These are phyloP conservation scores for Leccinum sublutescens DNA, from an alignment of 768 basidiomycete genomes.

Conservation along the genomic window DNA sequence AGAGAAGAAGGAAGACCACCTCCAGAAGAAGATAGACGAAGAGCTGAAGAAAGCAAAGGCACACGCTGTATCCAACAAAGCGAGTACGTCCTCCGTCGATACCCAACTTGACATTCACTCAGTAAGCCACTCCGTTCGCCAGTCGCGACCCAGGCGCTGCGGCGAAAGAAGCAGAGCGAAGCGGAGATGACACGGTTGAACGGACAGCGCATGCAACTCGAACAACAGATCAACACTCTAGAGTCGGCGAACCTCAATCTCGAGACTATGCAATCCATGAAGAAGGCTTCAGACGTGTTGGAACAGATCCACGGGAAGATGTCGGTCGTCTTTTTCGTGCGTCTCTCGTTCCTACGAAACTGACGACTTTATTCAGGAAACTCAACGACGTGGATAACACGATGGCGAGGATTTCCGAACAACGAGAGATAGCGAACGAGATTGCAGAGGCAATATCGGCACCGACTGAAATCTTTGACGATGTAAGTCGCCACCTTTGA, in stretches of 20 bases:
- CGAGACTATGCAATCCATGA: slow-evolving; percentile 97
- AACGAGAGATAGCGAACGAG: slow-evolving; percentile 90
- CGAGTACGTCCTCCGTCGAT: slow-evolving; percentile 55
- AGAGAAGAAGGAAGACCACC: slow-evolving; percentile 98
- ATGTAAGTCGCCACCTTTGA: slow-evolving; percentile 46
- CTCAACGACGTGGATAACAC: slow-evolving; percentile 87
- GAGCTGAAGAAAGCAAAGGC: slow-evolving; percentile 88
- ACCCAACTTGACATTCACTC: not conserved
- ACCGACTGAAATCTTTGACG: slow-evolving; percentile 67
- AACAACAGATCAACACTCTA: slow-evolving; percentile 95
- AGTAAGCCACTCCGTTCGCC: slow-evolving; percentile 15
- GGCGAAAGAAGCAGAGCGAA: slow-evolving; percentile 91
- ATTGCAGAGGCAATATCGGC: slow-evolving; percentile 86
- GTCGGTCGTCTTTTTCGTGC: slow-evolving; percentile 48
- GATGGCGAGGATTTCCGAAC: slow-evolving; percentile 85
- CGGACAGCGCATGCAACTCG: slow-evolving; percentile 86
- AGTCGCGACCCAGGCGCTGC: slow-evolving; percentile 89
- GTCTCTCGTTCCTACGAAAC: not conserved
- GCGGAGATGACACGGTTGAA: slow-evolving; percentile 80
- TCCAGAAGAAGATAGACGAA: slow-evolving; percentile 96
- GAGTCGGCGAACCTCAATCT: slow-evolving; percentile 97
- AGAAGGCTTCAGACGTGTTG: slow-evolving; percentile 88
- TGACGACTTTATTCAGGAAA: slow-evolving; percentile 46
- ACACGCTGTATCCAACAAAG: slow-evolving; percentile 92
- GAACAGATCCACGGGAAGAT: slow-evolving; percentile 86